Conservation (phyloP, 371 early-diverging fungal genomes). For the Mortierella sp. region DNA sequence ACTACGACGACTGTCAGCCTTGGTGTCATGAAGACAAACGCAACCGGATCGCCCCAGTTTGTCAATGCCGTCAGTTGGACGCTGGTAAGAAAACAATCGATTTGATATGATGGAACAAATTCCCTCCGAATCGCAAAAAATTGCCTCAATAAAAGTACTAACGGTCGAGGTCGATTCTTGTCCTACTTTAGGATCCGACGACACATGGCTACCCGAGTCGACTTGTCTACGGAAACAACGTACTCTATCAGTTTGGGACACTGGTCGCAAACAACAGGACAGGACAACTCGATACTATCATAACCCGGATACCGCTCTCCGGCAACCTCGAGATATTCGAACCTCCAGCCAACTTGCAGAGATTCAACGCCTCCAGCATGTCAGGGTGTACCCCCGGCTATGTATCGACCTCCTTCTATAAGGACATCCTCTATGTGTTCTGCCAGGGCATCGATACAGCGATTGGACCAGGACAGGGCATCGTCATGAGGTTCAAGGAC, state of each 20-base stretch:
- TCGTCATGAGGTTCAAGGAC: constrained; percentile 14
- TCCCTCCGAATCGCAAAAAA: neutral
- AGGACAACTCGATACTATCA: constrained; percentile 14
- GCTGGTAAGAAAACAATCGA: constrained; percentile 12
- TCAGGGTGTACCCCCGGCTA: neutral
- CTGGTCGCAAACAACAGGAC: constrained; percentile 26
- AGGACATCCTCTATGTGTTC: constrained; percentile 22
- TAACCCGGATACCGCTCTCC: constrained; percentile 23
- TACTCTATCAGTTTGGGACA: constrained; percentile 26
- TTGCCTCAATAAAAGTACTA: neutral
- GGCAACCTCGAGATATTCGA: neutral
- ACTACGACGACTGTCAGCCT: constrained; percentile 13
- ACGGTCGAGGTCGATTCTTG: neutral
- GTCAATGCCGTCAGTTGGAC: constrained; percentile 20
- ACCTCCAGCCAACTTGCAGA: neutral
- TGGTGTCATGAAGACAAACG: neutral
- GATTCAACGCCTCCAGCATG: constrained; percentile 10
- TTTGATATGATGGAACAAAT: no score
- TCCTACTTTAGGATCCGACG: neutral
- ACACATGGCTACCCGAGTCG: constrained; percentile 15
- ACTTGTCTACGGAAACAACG: constrained; percentile 22
- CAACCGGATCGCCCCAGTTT: constrained; percentile 4
- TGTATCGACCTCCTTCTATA: constrained; percentile 11
- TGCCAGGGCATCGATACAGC: constrained; percentile 18
- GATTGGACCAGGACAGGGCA: constrained; percentile 3